These are phyloP conservation scores for Corynespora cassiicola DNA, from an alignment of 2,329 filamentous ascomycete species.

Conservation along the genomic window DNA sequence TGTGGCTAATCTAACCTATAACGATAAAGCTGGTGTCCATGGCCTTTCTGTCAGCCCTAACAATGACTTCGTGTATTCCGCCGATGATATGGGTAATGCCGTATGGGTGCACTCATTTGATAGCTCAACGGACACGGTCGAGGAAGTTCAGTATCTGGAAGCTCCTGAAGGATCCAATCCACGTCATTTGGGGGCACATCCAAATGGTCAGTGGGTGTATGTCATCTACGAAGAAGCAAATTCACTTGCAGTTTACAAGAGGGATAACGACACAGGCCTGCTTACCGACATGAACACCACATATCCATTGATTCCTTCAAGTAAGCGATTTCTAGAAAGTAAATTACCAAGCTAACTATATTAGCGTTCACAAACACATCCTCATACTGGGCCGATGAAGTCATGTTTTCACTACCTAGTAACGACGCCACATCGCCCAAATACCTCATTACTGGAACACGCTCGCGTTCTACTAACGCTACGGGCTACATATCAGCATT, in stretches of 20 bases:
- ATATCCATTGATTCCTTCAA: constrained; percentile 20
- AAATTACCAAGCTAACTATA: background rate
- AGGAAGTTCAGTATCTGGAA: constrained; percentile 21
- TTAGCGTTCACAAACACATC: constrained; percentile 21
- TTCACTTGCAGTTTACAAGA: constrained; percentile 28
- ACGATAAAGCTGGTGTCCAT: constrained; percentile 27
- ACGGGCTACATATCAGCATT: constrained; percentile 46
- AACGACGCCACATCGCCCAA: constrained; percentile 12
- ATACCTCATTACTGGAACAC: constrained; percentile 28
- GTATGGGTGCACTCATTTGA: constrained; percentile 37
- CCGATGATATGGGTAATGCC: constrained; percentile 39
- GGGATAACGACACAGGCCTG: constrained; percentile 15
- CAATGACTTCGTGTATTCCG: constrained; percentile 36
- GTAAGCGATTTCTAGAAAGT: constrained; percentile 1
- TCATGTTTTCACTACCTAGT: constrained; percentile 18
- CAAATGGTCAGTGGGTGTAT: constrained; percentile 33
- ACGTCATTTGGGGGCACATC: constrained; percentile 34
- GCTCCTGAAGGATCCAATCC: constrained; percentile 28
- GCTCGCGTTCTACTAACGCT: constrained; percentile 18
- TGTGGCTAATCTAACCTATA: constrained; percentile 2
- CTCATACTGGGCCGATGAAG: constrained; percentile 32
- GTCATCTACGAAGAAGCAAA: constrained; percentile 34
- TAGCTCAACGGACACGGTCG: constrained; percentile 17
- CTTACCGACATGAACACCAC: constrained; percentile 13
- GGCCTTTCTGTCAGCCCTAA: constrained; percentile 26